phyloP scores from a whole-genome alignment of 2,329 filamentous ascomycete species.

The Aspergillus puulaauensis region DNA sequence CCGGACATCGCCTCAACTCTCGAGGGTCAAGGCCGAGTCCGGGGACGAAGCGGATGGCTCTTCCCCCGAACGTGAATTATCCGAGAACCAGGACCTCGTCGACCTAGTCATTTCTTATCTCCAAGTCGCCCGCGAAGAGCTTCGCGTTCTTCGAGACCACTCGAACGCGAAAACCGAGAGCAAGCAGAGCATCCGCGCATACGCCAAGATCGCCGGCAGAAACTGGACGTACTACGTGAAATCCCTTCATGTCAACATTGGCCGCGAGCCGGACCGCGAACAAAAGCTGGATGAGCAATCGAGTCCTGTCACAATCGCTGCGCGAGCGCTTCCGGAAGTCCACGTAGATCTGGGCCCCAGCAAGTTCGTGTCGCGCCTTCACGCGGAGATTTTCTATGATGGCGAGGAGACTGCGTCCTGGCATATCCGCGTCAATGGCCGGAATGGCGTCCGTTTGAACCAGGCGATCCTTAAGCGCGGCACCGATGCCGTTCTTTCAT shows the following conservation, averaged over 20 bases:
- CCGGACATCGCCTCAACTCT: slow-evolving; percentile 30
- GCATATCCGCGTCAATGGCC: slow-evolving; percentile 83
- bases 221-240: slow-evolving; percentile 55
- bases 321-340: slow-evolving; percentile 52
- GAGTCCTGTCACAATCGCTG: slow-evolving; percentile 46
- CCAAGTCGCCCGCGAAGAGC: slow-evolving; percentile 42
- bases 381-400: slow-evolving; percentile 74
- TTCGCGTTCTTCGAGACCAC: slow-evolving; percentile 45
- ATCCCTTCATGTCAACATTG: slow-evolving; percentile 49
- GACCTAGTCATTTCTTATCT: slow-evolving; percentile 51
- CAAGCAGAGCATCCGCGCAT: slow-evolving; percentile 49
- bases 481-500: slow-evolving; percentile 65
- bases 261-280: slow-evolving; percentile 49
- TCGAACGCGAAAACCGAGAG: slow-evolving; percentile 47
- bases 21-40: slow-evolving; percentile 38
- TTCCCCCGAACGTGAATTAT: slow-evolving; percentile 41
- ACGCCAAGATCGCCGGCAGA: slow-evolving; percentile 51
- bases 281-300: slow-evolving; percentile 44
- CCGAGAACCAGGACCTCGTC: slow-evolving; percentile 45
- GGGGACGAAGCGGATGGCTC: slow-evolving; percentile 43
- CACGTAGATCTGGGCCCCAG: slow-evolving; percentile 87
- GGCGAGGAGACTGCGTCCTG: slow-evolving; percentile 65
- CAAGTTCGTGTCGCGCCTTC: slow-evolving; percentile 76
- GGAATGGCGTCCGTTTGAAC: slow-evolving; percentile 87
- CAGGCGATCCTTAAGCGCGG: slow-evolving; percentile 69